Percentiles rank a stretch among this genome's conserved stretches.
These are phyloP conservation scores for Codiaeum variegatum DNA, from an alignment of 441 rosid genomes.

Conservation along the genomic window DNA sequence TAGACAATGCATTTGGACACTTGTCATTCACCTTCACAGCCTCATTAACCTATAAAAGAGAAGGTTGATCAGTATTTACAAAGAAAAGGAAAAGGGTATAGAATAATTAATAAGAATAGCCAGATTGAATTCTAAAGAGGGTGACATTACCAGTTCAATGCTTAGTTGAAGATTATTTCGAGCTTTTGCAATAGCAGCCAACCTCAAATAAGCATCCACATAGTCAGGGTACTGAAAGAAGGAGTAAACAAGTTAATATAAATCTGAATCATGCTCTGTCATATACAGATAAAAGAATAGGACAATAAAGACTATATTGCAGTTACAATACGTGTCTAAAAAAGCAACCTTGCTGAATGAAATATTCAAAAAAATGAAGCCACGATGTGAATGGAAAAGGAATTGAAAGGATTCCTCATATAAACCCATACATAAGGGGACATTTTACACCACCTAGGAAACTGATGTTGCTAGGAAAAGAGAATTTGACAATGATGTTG, in stretches of 20 bases:
- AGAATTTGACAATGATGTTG: neutral
- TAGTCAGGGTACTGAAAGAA: slow-evolving; percentile 82
- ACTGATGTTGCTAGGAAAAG: neutral
- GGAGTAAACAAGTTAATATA: slow-evolving; percentile 25
- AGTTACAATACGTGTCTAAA: neutral
- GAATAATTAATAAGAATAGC: neutral
- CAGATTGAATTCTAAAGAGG: neutral
- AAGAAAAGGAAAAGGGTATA: slow-evolving; percentile 3
- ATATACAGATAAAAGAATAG: slow-evolving; percentile 1
- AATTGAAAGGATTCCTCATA: neutral
- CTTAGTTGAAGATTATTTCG: slow-evolving; percentile 85
- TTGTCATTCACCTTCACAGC: slow-evolving; percentile 89
- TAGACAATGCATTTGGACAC: slow-evolving; percentile 84
- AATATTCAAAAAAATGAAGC: neutral
- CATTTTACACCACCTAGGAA: neutral
- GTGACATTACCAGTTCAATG: slow-evolving; percentile 80
- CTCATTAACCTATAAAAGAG: slow-evolving; percentile 67
- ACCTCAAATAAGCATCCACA: slow-evolving; percentile 90
- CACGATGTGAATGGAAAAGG: neutral
- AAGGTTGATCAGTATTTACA: neutral
- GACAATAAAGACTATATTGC: neutral
- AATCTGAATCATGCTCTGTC: slow-evolving; percentile 10
- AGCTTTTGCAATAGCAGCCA: slow-evolving; percentile 89
- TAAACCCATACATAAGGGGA: neutral
- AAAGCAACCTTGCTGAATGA: neutral